Evolutionary conservation across 1,139 yeast species (phyloP), one percentile per base, ranked within the genome.

Genomic region (Debaryomycetaceae sp.): DNA sequence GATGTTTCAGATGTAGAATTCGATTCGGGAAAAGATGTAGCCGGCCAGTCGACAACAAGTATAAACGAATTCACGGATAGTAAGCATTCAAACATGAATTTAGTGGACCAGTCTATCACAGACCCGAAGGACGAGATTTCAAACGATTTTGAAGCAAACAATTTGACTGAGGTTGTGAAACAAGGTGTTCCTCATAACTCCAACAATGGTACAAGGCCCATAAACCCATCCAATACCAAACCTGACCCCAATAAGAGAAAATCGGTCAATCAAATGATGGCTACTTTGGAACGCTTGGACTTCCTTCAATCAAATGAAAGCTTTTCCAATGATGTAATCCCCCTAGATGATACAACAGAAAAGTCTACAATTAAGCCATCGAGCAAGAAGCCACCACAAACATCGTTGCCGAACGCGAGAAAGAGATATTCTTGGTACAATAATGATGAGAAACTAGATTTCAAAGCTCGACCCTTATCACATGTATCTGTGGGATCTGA

Each of bases 401-500:
- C 24, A 33, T 13, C 38, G 24, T n/a, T 27, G 4, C 14, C 20
- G 3, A 29, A 42, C 36, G 24, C 38, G 24, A 34, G 22, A 3
- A 50, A 49, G 31, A 42, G 73, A 22, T 69, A 72, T 46, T 66
- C 75, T 0, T 72, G 76, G 75, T 58, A 62, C 31, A 59, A 62
- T 36, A 66, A 66, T 43, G 75, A 68, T 33, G 75, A 68, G 37
- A 51, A 52, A 9, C 41, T 55, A 14, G 54, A 49, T 22, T 50
- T 60, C 41, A 59, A 48, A 13, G 42, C 52, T 6, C 22, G 37
- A 8, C 38, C 38, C 4, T 23, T 34, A 2, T 23, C 39, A 24
- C 41, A 40, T 14, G 31, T 23, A 24, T 42, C 29, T 50, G 50
- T 22, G 55, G 43, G 22, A 46, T 37, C 48, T 35, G 45, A 45